Evolutionary conservation across 2,329 filamentous ascomycete species (phyloP).

Genomic region (Fusarium anguioides): DNA sequence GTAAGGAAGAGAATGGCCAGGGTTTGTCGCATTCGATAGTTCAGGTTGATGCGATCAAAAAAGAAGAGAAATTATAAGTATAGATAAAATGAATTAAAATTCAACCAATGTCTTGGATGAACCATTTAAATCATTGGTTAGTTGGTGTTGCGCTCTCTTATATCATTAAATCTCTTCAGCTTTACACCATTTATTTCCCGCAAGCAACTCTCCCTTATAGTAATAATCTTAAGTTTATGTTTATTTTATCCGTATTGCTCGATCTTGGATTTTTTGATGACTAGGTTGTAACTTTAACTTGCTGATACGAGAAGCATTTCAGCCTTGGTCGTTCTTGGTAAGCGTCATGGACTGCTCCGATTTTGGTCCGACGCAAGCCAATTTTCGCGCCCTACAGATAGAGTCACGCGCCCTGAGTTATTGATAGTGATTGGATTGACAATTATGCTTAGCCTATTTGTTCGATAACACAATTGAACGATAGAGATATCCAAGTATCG

Average conservation of each 20-base stretch:
- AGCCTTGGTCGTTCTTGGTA: not conserved
- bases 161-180: too few relatives aligned
- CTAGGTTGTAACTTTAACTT: not conserved
- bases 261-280: not conserved
- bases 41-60: conserved; percentile 12
- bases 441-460: not conserved
- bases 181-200: too few relatives aligned
- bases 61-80: not conserved
- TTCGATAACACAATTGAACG: not conserved
- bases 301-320: not conserved
- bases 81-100: not conserved
- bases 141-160: too few relatives aligned
- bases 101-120: not conserved
- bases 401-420: not conserved
- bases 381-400: conserved; percentile 21
- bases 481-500: too few relatives aligned
- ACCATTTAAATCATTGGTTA: too few relatives aligned
- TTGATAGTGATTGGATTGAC: not conserved
- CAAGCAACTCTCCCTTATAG: too few relatives aligned
- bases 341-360: conserved; percentile 7
- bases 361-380: conserved; percentile 10
- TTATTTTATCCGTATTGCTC: too few relatives aligned
- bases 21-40: conserved; percentile 23
- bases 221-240: not conserved
- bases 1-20: not conserved